Evolutionary conservation across 129 eudicot genomes (phyloP).

Genomic region (Erigeron canadensis): DNA sequence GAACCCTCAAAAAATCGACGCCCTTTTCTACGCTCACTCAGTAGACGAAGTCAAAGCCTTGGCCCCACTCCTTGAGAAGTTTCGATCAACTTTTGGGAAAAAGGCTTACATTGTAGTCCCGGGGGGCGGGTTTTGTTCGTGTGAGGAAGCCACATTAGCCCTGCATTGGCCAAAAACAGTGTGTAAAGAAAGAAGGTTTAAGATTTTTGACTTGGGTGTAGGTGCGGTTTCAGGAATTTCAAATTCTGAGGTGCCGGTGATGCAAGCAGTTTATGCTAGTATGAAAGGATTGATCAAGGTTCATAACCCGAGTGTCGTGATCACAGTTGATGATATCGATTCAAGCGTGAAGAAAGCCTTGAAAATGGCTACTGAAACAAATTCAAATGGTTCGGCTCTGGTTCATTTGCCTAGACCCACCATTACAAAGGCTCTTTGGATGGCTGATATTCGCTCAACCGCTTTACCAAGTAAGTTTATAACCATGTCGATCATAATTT

Average conservation of each 20-base stretch:
- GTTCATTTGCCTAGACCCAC: constrained; percentile 73
- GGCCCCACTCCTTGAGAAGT: constrained; percentile 84
- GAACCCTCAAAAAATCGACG: constrained; percentile 92
- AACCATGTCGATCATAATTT: no score
- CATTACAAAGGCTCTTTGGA: constrained; percentile 81
- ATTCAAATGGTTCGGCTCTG: constrained; percentile 46
- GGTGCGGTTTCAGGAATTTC: constrained; percentile 67
- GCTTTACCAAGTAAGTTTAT: constrained; percentile 80
- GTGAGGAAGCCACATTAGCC: constrained; percentile 83
- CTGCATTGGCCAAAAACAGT: constrained; percentile 77
- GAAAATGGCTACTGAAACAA: constrained; percentile 72
- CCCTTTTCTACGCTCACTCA: constrained; percentile 92
- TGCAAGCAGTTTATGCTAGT: constrained; percentile 77
- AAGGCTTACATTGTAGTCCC: constrained; percentile 92
- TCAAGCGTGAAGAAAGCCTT: constrained; percentile 64
- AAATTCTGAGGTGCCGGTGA: constrained; percentile 82
- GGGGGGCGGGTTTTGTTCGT: constrained; percentile 76
- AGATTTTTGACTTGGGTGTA: constrained; percentile 81
- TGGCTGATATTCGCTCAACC: constrained; percentile 91
- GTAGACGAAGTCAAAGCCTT: constrained; percentile 71
- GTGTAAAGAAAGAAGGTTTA: constrained; percentile 80
- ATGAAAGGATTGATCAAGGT: constrained; percentile 83
- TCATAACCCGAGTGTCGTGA: constrained; percentile 87
- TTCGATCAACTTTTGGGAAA: constrained; percentile 79
- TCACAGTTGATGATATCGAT: constrained; percentile 68